Percentiles rank a stretch among this genome's conserved stretches.
Evolutionary conservation across 202 grass and related monocot genomes (phyloP).

Genomic region (Saccharum hybrid): DNA sequence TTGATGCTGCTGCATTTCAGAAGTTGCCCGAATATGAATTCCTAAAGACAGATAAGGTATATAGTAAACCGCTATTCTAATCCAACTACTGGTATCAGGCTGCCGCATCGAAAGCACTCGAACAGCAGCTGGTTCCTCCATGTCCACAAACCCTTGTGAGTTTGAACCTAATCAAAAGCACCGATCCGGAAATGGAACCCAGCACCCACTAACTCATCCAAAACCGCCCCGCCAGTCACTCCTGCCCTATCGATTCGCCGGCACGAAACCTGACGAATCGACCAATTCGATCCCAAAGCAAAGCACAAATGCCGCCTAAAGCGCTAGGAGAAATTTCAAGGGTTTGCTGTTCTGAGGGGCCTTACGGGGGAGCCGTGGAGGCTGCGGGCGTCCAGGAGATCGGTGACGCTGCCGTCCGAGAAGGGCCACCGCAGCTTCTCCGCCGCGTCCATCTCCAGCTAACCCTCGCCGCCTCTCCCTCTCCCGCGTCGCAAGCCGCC

Average conservation of each 20-base stretch:
- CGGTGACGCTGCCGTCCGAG: conserved; percentile 62
- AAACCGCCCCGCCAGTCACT: conserved; percentile 7
- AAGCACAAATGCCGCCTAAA: conserved; percentile 19
- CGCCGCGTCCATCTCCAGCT: conserved; percentile 36
- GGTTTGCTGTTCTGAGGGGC: background rate
- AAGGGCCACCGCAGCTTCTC: conserved; percentile 69
- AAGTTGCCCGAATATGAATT: background rate
- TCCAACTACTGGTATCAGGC: background rate
- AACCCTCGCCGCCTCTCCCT: conserved; percentile 16
- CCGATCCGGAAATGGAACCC: background rate
- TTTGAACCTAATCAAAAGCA: conserved; percentile 6
- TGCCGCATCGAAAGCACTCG: conserved; percentile 6
- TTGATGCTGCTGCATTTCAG: conserved; percentile 2
- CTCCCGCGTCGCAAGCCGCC: background rate
- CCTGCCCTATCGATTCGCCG: conserved; percentile 9
- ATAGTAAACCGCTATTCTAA: background rate
- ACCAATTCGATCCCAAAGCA: conserved; percentile 21
- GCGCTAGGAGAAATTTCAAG: background rate
- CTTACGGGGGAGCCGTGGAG: conserved; percentile 55
- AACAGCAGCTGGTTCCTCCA: background rate
- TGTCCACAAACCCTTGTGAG: conserved; percentile 1
- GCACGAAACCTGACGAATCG: conserved; percentile 15
- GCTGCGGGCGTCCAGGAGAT: conserved; percentile 64
- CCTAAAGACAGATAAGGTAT: background rate
- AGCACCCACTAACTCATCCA: background rate